phyloP scores from a whole-genome alignment of 805 yeast species.

The Dipodascopsis uninucleata region DNA sequence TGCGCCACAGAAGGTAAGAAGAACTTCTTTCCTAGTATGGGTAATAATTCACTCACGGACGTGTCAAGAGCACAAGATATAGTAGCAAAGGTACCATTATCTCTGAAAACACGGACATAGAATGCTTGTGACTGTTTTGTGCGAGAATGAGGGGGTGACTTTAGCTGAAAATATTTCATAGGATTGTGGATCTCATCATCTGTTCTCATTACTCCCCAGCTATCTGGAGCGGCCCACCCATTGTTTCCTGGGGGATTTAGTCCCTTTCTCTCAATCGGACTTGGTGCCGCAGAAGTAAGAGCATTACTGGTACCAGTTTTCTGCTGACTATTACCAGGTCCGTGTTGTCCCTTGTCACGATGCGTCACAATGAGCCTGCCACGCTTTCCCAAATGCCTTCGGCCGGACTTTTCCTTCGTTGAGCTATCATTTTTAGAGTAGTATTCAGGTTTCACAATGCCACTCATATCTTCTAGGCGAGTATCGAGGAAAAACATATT shows the following conservation, averaged over 20 bases:
- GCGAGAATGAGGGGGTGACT: conserved; percentile 4
- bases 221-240: conserved; percentile 56
- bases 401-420: conserved; percentile 7
- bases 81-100: conserved; percentile 81
- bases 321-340: conserved; percentile 16
- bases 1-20: conserved; percentile 67
- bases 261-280: conserved; percentile 1
- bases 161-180: conserved; percentile 1
- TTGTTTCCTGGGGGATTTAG: conserved; percentile 11
- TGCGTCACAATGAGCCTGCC: conserved; percentile 32
- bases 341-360: conserved; percentile 26
- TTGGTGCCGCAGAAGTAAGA: conserved; percentile 1
- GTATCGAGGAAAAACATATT: conserved; percentile 40
- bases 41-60: conserved; percentile 69
- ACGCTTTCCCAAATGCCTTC: conserved; percentile 30
- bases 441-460: conserved; percentile 40
- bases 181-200: conserved; percentile 28
- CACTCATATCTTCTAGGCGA: conserved; percentile 50
- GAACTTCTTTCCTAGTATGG: conserved; percentile 70
- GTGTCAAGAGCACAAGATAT: conserved; percentile 75
- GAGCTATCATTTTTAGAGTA: conserved; percentile 2
- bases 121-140: conserved; percentile 29
- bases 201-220: conserved; percentile 51
- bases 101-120: conserved; percentile 70
- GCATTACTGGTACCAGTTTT: conserved; percentile 2